These are phyloP conservation scores for Rubia tinctorum DNA, from an alignment of 305 asterid species.

Conservation along the genomic window DNA sequence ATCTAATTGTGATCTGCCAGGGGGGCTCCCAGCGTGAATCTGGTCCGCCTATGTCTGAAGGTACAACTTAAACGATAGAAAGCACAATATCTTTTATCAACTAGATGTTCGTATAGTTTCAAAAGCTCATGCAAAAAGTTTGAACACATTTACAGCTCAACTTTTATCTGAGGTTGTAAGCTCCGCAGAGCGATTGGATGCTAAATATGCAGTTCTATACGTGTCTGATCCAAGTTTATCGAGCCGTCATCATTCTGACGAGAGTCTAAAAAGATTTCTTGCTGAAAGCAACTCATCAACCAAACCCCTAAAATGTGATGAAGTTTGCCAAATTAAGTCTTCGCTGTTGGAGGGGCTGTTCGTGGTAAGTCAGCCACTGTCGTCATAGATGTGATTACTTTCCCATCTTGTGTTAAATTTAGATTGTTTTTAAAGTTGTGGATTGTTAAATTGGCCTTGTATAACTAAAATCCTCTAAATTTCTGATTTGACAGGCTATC, in stretches of 20 bases:
- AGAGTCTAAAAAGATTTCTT: conserved; percentile 68
- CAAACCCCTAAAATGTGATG: conserved; percentile 61
- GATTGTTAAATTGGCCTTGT: background rate
- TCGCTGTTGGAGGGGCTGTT: conserved; percentile 83
- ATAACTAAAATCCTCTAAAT: background rate
- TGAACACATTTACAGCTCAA: conserved; percentile 52
- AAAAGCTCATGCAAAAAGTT: conserved; percentile 21
- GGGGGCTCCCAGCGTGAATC: conserved; percentile 38
- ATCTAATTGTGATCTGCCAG: conserved; percentile 70
- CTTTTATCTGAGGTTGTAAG: conserved; percentile 61
- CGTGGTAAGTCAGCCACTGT: conserved; percentile 57
- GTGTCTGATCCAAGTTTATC: conserved; percentile 65
- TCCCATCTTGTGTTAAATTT: background rate
- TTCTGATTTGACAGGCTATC: conserved; percentile 56
- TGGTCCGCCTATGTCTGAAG: conserved; percentile 54
- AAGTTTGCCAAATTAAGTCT: conserved; percentile 83
- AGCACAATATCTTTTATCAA: conserved; percentile 6
- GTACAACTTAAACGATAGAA: conserved; percentile 31
- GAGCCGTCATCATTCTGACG: conserved; percentile 40
- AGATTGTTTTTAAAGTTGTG: background rate
- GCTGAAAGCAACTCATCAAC: conserved; percentile 65
- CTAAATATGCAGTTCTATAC: conserved; percentile 62
- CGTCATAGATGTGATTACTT: background rate
- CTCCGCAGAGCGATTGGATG: conserved; percentile 61
- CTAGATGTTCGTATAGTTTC: conserved; percentile 14